A percentile compares a stretch with the other conserved stretches of the same genome.
Conservation (phyloP, 164 flowering plant species). For the Piper betle region DNA sequence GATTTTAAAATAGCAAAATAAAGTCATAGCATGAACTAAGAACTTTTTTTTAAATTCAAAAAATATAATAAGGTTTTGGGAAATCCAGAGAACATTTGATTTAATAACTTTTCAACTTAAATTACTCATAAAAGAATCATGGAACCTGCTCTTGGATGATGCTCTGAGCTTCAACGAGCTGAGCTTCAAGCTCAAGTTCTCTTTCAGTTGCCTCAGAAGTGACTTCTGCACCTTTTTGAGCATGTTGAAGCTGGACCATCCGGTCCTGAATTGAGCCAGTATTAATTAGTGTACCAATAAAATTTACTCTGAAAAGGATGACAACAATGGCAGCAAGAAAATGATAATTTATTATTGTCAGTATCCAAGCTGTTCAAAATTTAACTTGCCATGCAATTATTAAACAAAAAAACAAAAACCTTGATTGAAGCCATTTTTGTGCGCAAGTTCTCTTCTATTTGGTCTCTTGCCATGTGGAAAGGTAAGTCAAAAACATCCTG, state of each 20-base stretch:
- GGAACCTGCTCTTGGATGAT: constrained; percentile 96
- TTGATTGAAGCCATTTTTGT: constrained; percentile 89
- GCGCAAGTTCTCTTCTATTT: constrained; percentile 90
- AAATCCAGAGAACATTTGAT: too few species aligned
- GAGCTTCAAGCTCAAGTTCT: constrained; percentile 99
- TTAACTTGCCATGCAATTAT: background rate
- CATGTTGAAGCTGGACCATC: constrained; percentile 85
- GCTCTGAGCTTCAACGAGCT: constrained; percentile 98
- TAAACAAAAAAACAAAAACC: constrained; percentile 24
- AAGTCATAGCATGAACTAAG: too few species aligned
- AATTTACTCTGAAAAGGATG: too few species aligned
- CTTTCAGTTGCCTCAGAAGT: constrained; percentile 93
- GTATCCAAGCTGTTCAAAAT: background rate
- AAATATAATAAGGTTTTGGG: too few species aligned
- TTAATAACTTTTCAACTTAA: too few species aligned
- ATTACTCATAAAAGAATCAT: background rate
- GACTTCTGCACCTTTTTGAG: constrained; percentile 83
- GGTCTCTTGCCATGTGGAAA: constrained; percentile 89
- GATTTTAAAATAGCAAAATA: too few species aligned
- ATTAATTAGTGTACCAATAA: too few species aligned
- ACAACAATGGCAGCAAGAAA: background rate
- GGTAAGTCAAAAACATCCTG: constrained; percentile 99
- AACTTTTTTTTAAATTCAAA: too few species aligned
- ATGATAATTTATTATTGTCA: too few species aligned
- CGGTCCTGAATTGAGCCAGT: constrained; percentile 89